phyloP scores from a whole-genome alignment of 129 eudicot genomes.

The Ambrosia artemisiifolia region DNA sequence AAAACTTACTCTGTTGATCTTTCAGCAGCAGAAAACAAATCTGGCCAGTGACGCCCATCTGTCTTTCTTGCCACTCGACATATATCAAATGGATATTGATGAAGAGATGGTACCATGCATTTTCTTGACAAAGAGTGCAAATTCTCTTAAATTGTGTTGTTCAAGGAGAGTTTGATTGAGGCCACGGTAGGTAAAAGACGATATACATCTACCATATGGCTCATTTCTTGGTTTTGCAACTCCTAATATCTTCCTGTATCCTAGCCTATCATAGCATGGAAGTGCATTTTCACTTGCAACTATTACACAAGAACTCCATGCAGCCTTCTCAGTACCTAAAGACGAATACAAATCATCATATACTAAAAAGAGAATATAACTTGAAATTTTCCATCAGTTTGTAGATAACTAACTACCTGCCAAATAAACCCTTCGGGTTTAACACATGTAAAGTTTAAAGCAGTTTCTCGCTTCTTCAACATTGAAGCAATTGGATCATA shows the following conservation, averaged over 20 bases:
- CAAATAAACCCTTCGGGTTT: slow-evolving; percentile 84
- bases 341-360: neutral
- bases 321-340: slow-evolving; percentile 70
- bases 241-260: slow-evolving; percentile 67
- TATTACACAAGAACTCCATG: slow-evolving; percentile 68
- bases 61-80: slow-evolving; percentile 99
- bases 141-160: slow-evolving; percentile 51
- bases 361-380: too few species aligned
- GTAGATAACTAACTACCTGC: slow-evolving; percentile 43
- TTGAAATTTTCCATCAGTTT: neutral
- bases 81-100: too few species aligned
- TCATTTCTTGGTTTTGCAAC: slow-evolving; percentile 67
- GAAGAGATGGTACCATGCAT: slow-evolving; percentile 50
- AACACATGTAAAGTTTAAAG: slow-evolving; percentile 75
- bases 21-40: slow-evolving; percentile 94
- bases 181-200: slow-evolving; percentile 71
- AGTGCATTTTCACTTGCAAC: slow-evolving; percentile 84
- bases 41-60: slow-evolving; percentile 99
- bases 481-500: slow-evolving; percentile 68
- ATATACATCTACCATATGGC: slow-evolving; percentile 74
- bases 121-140: slow-evolving; percentile 55
- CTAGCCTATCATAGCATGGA: slow-evolving; percentile 76
- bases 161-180: slow-evolving; percentile 47
- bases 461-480: slow-evolving; percentile 53
- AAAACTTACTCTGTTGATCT: slow-evolving; percentile 88